Percentiles rank a stretch among this genome's conserved stretches.
Conservation (phyloP, 2,329 filamentous ascomycete species). For the Sporothrix brasiliensis region DNA sequence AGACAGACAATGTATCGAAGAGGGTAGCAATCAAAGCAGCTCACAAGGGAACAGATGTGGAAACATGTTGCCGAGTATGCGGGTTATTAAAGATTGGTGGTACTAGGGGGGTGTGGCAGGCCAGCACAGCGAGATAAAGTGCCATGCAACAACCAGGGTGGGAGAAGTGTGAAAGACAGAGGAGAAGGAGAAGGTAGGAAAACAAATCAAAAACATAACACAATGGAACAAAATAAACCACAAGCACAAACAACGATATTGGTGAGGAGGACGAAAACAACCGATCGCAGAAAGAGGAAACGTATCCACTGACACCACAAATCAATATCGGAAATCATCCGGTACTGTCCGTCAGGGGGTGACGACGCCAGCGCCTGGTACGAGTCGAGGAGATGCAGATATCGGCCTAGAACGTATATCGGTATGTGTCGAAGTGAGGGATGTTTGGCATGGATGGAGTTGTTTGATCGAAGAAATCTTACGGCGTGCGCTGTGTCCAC, state of each 20-base stretch:
- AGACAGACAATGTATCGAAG: slow-evolving; percentile 13
- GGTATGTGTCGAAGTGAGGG: background rate
- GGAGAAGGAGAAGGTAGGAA: background rate
- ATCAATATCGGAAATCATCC: slow-evolving; percentile 31
- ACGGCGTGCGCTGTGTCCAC: slow-evolving; percentile 16
- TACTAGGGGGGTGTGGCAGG: slow-evolving; percentile 9
- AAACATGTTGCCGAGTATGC: slow-evolving; percentile 27
- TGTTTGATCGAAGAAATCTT: slow-evolving; percentile 23
- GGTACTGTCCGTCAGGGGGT: slow-evolving; percentile 18
- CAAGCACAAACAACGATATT: background rate
- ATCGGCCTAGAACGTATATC: background rate
- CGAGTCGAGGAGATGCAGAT: background rate
- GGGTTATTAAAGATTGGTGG: slow-evolving; percentile 25
- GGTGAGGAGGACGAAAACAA: background rate
- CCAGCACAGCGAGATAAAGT: background rate
- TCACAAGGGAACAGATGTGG: slow-evolving; percentile 18
- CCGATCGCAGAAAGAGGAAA: background rate
- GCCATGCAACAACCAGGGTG: background rate
- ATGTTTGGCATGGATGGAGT: background rate
- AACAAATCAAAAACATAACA: background rate
- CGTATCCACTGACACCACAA: slow-evolving; percentile 20
- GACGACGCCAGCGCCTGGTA: background rate
- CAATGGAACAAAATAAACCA: background rate
- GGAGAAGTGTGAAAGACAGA: background rate
- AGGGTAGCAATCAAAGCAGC: background rate